Conservation (phyloP, 2,329 filamentous ascomycete genomes). For the Basipetospora chlamydospora region DNA sequence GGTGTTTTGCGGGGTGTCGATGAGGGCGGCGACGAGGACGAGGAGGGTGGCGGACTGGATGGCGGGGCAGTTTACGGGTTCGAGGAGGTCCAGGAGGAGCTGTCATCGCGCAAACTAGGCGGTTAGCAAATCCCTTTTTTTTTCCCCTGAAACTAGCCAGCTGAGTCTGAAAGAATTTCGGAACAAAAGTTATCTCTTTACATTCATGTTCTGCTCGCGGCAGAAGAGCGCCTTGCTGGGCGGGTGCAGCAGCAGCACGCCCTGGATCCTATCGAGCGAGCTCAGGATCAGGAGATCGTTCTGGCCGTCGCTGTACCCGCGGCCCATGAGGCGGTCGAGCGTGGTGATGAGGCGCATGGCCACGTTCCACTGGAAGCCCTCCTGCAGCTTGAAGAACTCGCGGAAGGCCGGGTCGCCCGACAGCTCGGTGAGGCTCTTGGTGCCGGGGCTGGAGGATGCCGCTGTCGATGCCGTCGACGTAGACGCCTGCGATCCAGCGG, state of each 20-base stretch:
- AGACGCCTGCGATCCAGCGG: too few species aligned
- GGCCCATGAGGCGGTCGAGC: constrained; percentile 72
- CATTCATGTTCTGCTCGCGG: constrained; percentile 89
- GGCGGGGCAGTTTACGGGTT: constrained; percentile 78
- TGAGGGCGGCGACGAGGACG: constrained; percentile 75
- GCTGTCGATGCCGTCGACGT: constrained; percentile 14
- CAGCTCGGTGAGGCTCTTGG: constrained; percentile 56
- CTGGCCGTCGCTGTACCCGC: constrained; percentile 57
- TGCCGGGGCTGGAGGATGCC: neutral
- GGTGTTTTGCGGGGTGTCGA: constrained; percentile 76
- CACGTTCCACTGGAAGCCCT: constrained; percentile 97
- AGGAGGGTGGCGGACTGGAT: constrained; percentile 85
- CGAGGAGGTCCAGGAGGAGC: constrained; percentile 86
- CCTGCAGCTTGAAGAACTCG: constrained; percentile 93
- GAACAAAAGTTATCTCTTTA: too few species aligned
- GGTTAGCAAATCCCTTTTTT: too few species aligned
- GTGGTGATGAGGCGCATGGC: constrained; percentile 73
- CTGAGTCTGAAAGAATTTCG: too few species aligned
- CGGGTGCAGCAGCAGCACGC: constrained; percentile 74
- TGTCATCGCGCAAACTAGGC: too few species aligned
- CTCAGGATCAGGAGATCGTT: constrained; percentile 82
- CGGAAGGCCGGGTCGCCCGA: constrained; percentile 76
- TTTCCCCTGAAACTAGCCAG: too few species aligned
- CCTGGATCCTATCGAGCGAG: constrained; percentile 79
- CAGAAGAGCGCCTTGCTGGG: constrained; percentile 78